These are phyloP conservation scores for Xylaria flabelliformis DNA, from an alignment of 495 filamentous ascomycete species.

Conservation along the genomic window DNA sequence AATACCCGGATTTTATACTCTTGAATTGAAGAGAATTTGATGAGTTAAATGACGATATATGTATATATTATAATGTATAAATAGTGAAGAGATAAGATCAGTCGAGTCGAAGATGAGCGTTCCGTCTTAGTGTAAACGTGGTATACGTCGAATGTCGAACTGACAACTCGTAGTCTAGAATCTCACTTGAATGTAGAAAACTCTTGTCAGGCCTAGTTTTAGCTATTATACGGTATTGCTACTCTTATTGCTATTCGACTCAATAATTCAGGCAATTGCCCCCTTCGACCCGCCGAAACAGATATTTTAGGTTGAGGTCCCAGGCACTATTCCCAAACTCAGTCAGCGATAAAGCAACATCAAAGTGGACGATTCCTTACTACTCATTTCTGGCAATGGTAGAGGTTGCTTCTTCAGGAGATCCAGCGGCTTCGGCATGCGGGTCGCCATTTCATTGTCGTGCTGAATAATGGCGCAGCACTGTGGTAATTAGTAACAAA, in stretches of 20 bases:
- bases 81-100: background rate
- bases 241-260: background rate
- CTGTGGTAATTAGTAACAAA: background rate
- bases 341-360: background rate
- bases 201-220: background rate
- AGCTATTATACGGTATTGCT: background rate
- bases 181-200: background rate
- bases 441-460: slow-evolving; percentile 56
- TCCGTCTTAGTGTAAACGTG: background rate
- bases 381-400: slow-evolving; percentile 9
- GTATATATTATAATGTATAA: background rate
- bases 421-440: slow-evolving; percentile 18
- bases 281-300: background rate
- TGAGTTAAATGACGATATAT: background rate
- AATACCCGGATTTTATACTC: background rate
- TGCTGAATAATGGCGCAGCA: slow-evolving; percentile 60
- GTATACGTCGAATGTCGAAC: no score
- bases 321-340: background rate
- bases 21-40: background rate
- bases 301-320: background rate
- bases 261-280: background rate
- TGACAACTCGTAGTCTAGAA: background rate
- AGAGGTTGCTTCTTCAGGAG: slow-evolving; percentile 12
- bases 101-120: background rate
- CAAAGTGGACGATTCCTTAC: background rate